A percentile compares a stretch with the other conserved stretches of the same genome.
phyloP scores from a whole-genome alignment of 768 basidiomycete genomes.

The Trametes punicea region DNA sequence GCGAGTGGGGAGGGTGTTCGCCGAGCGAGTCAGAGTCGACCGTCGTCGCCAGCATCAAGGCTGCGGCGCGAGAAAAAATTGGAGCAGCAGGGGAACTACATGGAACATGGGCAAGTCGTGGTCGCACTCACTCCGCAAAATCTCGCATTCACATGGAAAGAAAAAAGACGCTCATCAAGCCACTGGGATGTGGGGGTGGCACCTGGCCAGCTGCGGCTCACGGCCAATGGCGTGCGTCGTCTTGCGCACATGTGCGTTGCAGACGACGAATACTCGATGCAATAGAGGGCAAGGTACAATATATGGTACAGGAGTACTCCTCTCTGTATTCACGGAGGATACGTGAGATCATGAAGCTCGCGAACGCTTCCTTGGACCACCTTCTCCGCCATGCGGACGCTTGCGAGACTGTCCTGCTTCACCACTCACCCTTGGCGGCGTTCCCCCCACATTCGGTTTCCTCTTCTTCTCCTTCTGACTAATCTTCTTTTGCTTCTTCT shows the following conservation, averaged over 20 bases:
- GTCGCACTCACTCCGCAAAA: constrained; percentile 3
- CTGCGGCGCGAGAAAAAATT: background rate
- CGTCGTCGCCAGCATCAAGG: constrained; percentile 11
- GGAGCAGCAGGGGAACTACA: constrained; percentile 9
- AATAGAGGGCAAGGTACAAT: no score
- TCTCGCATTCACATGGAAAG: background rate
- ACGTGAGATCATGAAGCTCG: background rate
- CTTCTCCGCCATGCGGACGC: constrained; percentile 14
- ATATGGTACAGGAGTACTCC: no score
- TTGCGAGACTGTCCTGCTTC: constrained; percentile 6
- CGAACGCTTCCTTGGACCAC: constrained; percentile 8
- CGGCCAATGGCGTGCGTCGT: no score
- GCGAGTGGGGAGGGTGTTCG: background rate
- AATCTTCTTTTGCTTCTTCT: constrained; percentile 85
- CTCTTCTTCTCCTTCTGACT: constrained; percentile 87
- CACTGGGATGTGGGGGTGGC: no score
- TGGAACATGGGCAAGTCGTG: constrained; percentile 14
- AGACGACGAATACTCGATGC: no score
- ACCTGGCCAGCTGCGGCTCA: no score
- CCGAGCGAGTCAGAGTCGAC: background rate
- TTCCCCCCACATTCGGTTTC: constrained; percentile 52
- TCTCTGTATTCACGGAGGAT: no score
- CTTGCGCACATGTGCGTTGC: no score
- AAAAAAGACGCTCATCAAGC: background rate
- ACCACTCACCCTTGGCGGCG: background rate